Evolutionary conservation across 371 early-diverging fungal species (phyloP).

Genomic region (Mucor piriformis): DNA sequence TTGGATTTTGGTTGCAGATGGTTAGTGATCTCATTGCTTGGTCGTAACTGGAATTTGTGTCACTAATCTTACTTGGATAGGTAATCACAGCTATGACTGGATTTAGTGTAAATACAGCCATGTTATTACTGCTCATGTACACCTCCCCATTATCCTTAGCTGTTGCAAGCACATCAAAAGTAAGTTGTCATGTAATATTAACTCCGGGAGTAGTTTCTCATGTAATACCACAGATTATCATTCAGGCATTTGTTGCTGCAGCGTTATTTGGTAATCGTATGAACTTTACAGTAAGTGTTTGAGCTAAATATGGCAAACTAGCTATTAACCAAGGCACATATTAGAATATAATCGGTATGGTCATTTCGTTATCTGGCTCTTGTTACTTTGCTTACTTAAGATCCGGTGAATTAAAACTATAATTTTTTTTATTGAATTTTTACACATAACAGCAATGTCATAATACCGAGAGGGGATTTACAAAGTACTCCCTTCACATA

Average conservation of each 20-base stretch:
- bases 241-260: slow-evolving; percentile 21
- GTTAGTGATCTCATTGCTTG: not conserved
- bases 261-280: slow-evolving; percentile 24
- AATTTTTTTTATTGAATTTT: slow-evolving; percentile 3
- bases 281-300: slow-evolving; percentile 18
- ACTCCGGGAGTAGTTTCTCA: not conserved
- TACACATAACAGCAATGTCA: not conserved
- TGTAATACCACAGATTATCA: not conserved
- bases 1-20: slow-evolving; percentile 36
- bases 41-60: not conserved
- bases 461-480: no score
- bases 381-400: slow-evolving; percentile 9
- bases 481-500: not conserved
- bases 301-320: not conserved
- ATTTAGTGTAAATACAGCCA: slow-evolving; percentile 17
- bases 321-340: not conserved
- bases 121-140: slow-evolving; percentile 19
- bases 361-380: slow-evolving; percentile 15
- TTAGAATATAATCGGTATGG: slow-evolving; percentile 23
- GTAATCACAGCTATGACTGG: slow-evolving; percentile 26
- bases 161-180: slow-evolving; percentile 20
- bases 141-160: slow-evolving; percentile 22
- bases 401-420: slow-evolving; percentile 15
- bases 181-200: not conserved
- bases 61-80: not conserved